Percentiles rank a stretch among this genome's conserved stretches.
Conservation (phyloP, 345 rosid species). For the Triadica sebifera region DNA sequence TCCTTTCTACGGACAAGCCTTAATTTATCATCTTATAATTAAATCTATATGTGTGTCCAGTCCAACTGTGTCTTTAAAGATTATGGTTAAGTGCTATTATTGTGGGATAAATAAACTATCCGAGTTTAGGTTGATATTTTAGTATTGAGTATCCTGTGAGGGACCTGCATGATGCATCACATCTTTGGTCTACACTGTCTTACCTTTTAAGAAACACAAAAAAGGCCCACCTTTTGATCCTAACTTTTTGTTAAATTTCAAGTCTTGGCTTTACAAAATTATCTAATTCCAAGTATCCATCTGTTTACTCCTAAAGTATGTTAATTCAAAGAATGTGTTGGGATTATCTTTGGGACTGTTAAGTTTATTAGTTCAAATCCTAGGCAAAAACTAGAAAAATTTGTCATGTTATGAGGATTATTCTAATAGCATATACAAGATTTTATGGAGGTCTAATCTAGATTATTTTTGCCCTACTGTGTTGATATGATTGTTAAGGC, state of each 20-base stretch:
- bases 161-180: slow-evolving; percentile 30
- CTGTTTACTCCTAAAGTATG: neutral
- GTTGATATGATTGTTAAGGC: slow-evolving; percentile 5
- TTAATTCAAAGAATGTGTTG: neutral
- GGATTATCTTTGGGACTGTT: neutral
- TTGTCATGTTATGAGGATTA: slow-evolving; percentile 2
- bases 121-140: slow-evolving; percentile 17
- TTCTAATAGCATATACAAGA: neutral
- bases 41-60: slow-evolving; percentile 4
- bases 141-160: slow-evolving; percentile 31
- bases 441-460: too few species aligned
- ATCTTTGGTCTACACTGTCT: slow-evolving; percentile 30
- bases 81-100: slow-evolving; percentile 10
- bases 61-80: slow-evolving; percentile 10
- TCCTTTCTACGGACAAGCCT: slow-evolving; percentile 25
- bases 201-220: slow-evolving; percentile 30
- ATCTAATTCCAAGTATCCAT: slow-evolving; percentile 3
- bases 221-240: slow-evolving; percentile 39
- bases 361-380: too few species aligned
- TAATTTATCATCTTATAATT: slow-evolving; percentile 22
- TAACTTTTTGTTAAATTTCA: slow-evolving; percentile 19
- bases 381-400: neutral
- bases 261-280: slow-evolving; percentile 13
- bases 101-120: slow-evolving; percentile 10
- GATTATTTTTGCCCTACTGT: too few species aligned